These are phyloP conservation scores for Ambispora gerdemannii DNA, from an alignment of 192 early-diverging fungal species.

Conservation along the genomic window DNA sequence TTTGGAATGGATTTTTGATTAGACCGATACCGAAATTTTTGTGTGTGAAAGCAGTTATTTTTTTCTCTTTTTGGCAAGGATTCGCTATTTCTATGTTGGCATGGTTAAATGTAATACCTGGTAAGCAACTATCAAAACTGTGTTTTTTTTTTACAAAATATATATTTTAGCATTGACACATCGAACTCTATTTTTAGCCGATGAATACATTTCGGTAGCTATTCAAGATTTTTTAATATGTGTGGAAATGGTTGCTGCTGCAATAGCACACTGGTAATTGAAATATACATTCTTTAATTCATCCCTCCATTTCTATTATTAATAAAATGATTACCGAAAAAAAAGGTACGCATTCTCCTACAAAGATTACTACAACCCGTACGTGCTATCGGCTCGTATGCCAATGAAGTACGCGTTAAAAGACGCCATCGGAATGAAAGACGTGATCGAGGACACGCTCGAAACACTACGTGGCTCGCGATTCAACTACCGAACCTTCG, in stretches of 20 bases:
- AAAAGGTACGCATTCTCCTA: conserved; percentile 78
- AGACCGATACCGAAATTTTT: conserved; percentile 93
- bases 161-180: neutral
- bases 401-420: conserved; percentile 72
- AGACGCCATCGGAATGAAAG: conserved; percentile 80
- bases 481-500: conserved; percentile 80
- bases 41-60: conserved; percentile 89
- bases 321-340: too few species aligned
- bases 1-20: neutral
- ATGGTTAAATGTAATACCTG: conserved; percentile 68
- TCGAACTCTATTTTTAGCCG: conserved; percentile 12
- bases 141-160: conserved; percentile 20
- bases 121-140: conserved; percentile 44
- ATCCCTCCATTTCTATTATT: conserved; percentile 24
- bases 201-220: conserved; percentile 72
- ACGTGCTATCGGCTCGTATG: conserved; percentile 69
- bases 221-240: conserved; percentile 91
- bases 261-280: conserved; percentile 69
- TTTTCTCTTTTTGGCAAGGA: conserved; percentile 94
- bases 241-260: conserved; percentile 82
- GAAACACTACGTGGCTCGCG: conserved; percentile 74
- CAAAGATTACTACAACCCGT: conserved; percentile 68
- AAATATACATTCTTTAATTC: conserved; percentile 8
- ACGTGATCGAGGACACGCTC: conserved; percentile 76
- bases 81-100: conserved; percentile 80